Percentiles rank a stretch among this genome's conserved stretches.
Evolutionary conservation across 345 rosid genomes (phyloP).

Genomic region (Gossypioides kirkii): DNA sequence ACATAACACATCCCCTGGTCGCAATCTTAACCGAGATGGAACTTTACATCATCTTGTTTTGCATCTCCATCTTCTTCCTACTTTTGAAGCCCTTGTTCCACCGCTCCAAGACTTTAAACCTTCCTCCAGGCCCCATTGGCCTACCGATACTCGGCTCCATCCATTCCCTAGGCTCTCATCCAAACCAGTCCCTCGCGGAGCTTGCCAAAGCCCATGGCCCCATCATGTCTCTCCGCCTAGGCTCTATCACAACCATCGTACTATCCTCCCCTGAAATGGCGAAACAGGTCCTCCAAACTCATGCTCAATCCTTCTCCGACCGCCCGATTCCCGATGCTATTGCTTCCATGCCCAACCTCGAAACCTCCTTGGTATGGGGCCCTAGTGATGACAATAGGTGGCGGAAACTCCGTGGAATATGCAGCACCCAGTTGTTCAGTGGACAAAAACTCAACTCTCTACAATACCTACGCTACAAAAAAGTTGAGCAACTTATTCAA

Average conservation of each 20-base stretch:
- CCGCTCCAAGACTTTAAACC: not conserved
- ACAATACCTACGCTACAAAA: constrained; percentile 27
- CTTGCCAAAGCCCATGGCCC: constrained; percentile 36
- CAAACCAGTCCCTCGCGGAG: constrained; percentile 27
- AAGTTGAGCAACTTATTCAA: constrained; percentile 25
- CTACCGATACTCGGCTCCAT: constrained; percentile 17
- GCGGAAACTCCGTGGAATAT: constrained; percentile 36
- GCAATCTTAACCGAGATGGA: not conserved
- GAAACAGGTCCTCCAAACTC: constrained; percentile 30
- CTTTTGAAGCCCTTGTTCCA: not conserved
- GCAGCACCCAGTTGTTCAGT: constrained; percentile 31
- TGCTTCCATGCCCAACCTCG: constrained; percentile 24
- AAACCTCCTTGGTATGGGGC: constrained; percentile 31
- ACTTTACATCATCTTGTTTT: not conserved
- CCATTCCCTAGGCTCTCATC: constrained; percentile 18
- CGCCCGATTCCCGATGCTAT: constrained; percentile 29
- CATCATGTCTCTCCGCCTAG: constrained; percentile 31
- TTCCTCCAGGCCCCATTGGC: constrained; percentile 14
- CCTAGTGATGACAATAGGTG: constrained; percentile 25
- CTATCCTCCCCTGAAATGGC: constrained; percentile 30
- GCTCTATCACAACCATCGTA: constrained; percentile 27
- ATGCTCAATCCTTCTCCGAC: constrained; percentile 27
- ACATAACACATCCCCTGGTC: not conserved
- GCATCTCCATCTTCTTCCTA: constrained; percentile 1
- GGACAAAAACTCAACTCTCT: constrained; percentile 23